These are phyloP conservation scores for Aureobasidium leucospermi DNA, from an alignment of 2,329 filamentous ascomycete species.

Conservation along the genomic window DNA sequence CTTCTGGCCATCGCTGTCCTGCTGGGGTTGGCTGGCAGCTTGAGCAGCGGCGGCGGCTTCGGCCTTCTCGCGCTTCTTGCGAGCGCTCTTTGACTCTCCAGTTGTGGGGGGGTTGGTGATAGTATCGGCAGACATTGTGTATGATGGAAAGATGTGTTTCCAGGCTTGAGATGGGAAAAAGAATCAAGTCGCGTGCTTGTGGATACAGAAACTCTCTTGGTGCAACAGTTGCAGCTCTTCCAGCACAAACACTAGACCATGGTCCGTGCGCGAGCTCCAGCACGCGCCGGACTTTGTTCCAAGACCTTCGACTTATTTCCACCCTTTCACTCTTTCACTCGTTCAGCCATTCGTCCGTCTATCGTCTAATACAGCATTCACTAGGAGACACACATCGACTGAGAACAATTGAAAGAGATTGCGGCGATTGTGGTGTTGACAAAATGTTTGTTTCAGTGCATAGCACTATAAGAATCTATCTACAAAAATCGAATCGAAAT, in stretches of 20 bases:
- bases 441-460: slow-evolving; percentile 1
- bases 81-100: slow-evolving; percentile 43
- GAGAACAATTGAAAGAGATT: too few species aligned
- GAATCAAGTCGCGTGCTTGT: slow-evolving; percentile 7
- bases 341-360: too few species aligned
- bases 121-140: slow-evolving; percentile 55
- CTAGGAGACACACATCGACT: too few species aligned
- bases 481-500: slow-evolving; percentile 13
- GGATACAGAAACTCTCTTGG: neutral
- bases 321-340: too few species aligned
- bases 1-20: neutral
- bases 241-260: neutral
- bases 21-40: slow-evolving; percentile 24
- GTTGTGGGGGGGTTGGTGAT: slow-evolving; percentile 60
- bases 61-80: slow-evolving; percentile 47
- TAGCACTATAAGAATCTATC: neutral
- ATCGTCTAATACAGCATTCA: too few species aligned
- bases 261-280: neutral
- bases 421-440: neutral
- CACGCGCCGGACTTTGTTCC: neutral
- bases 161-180: neutral
- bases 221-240: neutral
- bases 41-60: slow-evolving; percentile 26
- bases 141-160: neutral
- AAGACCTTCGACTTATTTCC: neutral